Evolutionary conservation across 768 basidiomycete species (phyloP).

Genomic region (Trametopsis cervina): DNA sequence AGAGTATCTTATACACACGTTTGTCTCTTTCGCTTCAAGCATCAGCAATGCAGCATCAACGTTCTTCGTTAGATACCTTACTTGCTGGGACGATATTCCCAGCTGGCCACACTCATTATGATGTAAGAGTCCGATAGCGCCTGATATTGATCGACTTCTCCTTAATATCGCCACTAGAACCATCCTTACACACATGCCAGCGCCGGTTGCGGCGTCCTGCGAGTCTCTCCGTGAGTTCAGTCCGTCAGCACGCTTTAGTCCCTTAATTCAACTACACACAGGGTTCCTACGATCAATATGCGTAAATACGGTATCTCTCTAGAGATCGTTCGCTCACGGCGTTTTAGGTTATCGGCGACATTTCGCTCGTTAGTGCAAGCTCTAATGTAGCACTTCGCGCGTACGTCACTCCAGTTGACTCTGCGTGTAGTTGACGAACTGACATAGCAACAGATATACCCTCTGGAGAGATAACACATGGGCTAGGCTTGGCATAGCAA

Average conservation of each 20-base stretch:
- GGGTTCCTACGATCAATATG: not conserved
- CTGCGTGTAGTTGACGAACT: not conserved
- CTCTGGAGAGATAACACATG: slow-evolving; percentile 4
- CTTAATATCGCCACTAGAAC: too few species aligned
- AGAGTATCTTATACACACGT: not conserved
- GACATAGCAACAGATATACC: not conserved
- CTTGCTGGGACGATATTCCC: slow-evolving; percentile 4
- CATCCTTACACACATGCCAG: too few species aligned
- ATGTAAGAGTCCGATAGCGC: slow-evolving; percentile 4
- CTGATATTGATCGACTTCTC: too few species aligned
- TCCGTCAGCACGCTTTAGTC: too few species aligned
- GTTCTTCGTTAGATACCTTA: slow-evolving; percentile 4
- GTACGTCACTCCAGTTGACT: not conserved
- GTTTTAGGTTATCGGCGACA: slow-evolving; percentile 1
- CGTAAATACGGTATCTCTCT: too few species aligned
- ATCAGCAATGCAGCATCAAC: not conserved
- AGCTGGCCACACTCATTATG: not conserved
- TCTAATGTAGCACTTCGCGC: slow-evolving; percentile 8
- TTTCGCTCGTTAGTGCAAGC: slow-evolving; percentile 2
- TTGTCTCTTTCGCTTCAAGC: not conserved
- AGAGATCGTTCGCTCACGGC: not conserved
- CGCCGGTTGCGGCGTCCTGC: too few species aligned
- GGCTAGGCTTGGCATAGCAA: not conserved
- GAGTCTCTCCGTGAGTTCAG: too few species aligned
- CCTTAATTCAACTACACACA: not conserved